Base-by-base conservation (phyloP, 257 asterid genomes). In the Solanum gandarillasii region DNA sequence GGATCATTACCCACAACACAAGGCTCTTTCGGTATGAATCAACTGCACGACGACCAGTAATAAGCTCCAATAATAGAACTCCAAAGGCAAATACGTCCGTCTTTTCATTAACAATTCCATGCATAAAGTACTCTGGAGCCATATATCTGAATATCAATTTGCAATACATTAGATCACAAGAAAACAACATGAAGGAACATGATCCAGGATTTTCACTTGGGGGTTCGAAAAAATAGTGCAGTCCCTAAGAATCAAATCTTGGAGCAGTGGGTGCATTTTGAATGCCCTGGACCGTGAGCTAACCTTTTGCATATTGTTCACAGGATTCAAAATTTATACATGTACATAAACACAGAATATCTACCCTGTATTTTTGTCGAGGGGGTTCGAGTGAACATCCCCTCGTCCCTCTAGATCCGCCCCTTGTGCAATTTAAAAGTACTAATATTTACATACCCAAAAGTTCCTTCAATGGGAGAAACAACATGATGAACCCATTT, bases 71-170 rank as follows among this genome's bases (percentile, higher is more conserved):
- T 74, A 74, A 74, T 11, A 74, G 13, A 74, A 74, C 82, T 74
- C 82, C 99, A 25, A 95, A 95, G 27, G 99, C 98, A 74, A 97
- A 97, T 43, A 95, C 98, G 87, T 97, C 99, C 2, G 97, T 97
- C 91, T 94, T 95, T 92, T 97, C 99, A 31, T 95, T 90, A 39
- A 97, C 94, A 67, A 97, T 86, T 86, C 99, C 99, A 46, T 95
- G 98, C 99, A 97, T 95, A 93, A 97, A 97, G 86, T 97, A 97
- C 87, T 97, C 99, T 0, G 99, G 99, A 85, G 99, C 99, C 99
- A 97, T 96, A 83, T 97, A 97, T 85, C 99, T 97, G 91, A 14
- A 87, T 38, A 48, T 25, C 83, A 29, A 46, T 16, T 81, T 18
- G 12, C 13, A 62, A 27, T 29, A 5, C 39, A 29, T 81, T 11